These are phyloP conservation scores for Senna siamea DNA, from an alignment of 306 rosid genomes.

Conservation along the genomic window DNA sequence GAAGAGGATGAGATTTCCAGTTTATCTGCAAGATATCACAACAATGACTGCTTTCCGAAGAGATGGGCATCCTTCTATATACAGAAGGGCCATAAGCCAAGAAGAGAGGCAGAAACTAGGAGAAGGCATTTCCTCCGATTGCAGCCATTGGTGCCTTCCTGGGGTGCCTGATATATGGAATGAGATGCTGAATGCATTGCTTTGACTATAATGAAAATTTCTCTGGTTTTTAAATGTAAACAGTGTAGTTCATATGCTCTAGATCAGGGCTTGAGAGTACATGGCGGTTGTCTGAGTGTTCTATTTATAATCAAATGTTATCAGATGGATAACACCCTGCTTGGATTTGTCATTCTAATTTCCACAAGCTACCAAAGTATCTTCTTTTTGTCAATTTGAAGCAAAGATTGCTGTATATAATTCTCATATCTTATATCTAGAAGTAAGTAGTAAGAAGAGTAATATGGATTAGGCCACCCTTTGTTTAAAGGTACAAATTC, in stretches of 20 bases:
- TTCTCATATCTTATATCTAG: background rate
- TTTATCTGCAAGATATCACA: constrained; percentile 84
- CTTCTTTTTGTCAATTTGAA: constrained; percentile 22
- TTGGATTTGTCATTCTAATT: constrained; percentile 38
- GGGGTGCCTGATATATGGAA: constrained; percentile 98
- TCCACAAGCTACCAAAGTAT: constrained; percentile 26
- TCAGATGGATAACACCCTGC: constrained; percentile 36
- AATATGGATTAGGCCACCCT: too few species aligned
- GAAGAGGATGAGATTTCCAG: constrained; percentile 87
- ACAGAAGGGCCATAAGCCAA: constrained; percentile 59
- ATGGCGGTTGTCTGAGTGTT: constrained; percentile 38
- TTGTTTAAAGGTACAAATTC: too few species aligned
- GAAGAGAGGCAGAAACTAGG: constrained; percentile 63
- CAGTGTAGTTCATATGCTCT: constrained; percentile 42
- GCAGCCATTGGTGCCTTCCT: constrained; percentile 99
- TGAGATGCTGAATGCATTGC: constrained; percentile 80
- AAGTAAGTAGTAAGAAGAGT: too few species aligned
- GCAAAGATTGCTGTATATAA: background rate
- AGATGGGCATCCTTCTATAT: constrained; percentile 95
- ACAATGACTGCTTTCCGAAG: constrained; percentile 79
- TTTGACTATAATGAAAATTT: constrained; percentile 41
- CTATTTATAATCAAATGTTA: constrained; percentile 28
- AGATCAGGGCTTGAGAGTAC: constrained; percentile 29
- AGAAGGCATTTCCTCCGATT: constrained; percentile 71
- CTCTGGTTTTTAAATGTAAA: constrained; percentile 36